Evolutionary conservation across 768 basidiomycete species (phyloP).

Genomic region (Tylopilus sp.): DNA sequence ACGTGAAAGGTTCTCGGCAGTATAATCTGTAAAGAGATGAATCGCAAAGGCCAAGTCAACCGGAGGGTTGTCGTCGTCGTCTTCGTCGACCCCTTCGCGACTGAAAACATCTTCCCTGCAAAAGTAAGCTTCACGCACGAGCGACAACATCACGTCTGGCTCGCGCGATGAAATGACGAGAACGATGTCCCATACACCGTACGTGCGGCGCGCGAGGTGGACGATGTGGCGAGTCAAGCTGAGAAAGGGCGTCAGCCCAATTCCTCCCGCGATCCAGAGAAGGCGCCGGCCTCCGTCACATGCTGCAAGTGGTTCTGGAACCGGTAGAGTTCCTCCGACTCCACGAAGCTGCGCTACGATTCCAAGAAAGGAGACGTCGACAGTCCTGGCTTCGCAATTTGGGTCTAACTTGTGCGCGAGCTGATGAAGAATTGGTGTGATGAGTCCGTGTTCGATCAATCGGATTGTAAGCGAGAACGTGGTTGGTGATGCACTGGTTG

Average conservation of each 20-base stretch:
- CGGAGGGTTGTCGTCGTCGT: not conserved
- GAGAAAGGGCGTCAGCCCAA: slow-evolving; percentile 64
- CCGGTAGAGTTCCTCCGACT: slow-evolving; percentile 46
- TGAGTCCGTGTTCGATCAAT: slow-evolving; percentile 47
- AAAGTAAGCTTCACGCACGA: slow-evolving; percentile 35
- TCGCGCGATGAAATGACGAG: slow-evolving; percentile 53
- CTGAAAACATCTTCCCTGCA: not conserved
- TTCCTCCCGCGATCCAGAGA: slow-evolving; percentile 63
- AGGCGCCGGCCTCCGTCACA: slow-evolving; percentile 32
- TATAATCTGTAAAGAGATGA: slow-evolving; percentile 13
- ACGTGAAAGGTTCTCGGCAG: not conserved
- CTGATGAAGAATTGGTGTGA: slow-evolving; percentile 55
- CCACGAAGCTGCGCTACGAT: slow-evolving; percentile 49
- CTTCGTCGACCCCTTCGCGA: not conserved
- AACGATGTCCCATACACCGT: slow-evolving; percentile 39
- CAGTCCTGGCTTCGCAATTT: not conserved
- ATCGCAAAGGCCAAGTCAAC: slow-evolving; percentile 17
- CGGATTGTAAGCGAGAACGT: slow-evolving; percentile 52
- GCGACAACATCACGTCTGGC: slow-evolving; percentile 46
- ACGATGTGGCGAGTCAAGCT: slow-evolving; percentile 40
- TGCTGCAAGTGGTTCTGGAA: slow-evolving; percentile 19
- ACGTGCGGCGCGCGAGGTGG: slow-evolving; percentile 10
- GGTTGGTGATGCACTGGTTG: slow-evolving; percentile 8
- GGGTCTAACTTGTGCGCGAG: slow-evolving; percentile 30
- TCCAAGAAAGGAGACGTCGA: slow-evolving; percentile 30